Percentiles rank a stretch among this genome's conserved stretches.
These are phyloP conservation scores for Bifiguratus adelaidae DNA, from an alignment of 192 early-diverging fungal genomes.

Conservation along the genomic window DNA sequence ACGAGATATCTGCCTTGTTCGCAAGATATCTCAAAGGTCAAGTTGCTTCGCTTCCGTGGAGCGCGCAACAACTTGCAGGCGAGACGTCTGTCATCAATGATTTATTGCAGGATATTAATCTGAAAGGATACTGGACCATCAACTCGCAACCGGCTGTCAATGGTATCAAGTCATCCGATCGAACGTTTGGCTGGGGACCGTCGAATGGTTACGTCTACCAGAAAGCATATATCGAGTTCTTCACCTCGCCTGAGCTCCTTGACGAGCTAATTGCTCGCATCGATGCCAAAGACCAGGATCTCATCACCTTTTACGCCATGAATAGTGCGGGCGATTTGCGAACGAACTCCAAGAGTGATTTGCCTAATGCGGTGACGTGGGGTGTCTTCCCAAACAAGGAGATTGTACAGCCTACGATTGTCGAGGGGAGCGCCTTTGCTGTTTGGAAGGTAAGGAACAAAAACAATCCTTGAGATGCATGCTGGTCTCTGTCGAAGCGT, in stretches of 20 bases:
- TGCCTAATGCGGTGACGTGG: slow-evolving; percentile 93
- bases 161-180: slow-evolving; percentile 69
- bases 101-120: slow-evolving; percentile 60
- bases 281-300: no score
- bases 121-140: slow-evolving; percentile 85
- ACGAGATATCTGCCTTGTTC: slow-evolving; percentile 69
- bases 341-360: slow-evolving; percentile 71
- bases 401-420: slow-evolving; percentile 93
- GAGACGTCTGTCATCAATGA: slow-evolving; percentile 71
- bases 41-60: slow-evolving; percentile 79
- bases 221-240: slow-evolving; percentile 96
- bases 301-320: no score
- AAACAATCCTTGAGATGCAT: no score
- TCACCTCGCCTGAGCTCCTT: slow-evolving; percentile 63
- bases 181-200: slow-evolving; percentile 88
- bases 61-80: slow-evolving; percentile 63
- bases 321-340: slow-evolving; percentile 78
- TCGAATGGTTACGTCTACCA: slow-evolving; percentile 94
- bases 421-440: slow-evolving; percentile 77
- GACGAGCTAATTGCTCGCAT: slow-evolving; percentile 54
- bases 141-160: slow-evolving; percentile 95
- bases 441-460: slow-evolving; percentile 79
- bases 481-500: no score
- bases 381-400: slow-evolving; percentile 97
- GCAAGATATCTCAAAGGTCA: slow-evolving; percentile 65